Conservation (phyloP, 2,329 filamentous ascomycete species). For the Apiospora koreana region DNA sequence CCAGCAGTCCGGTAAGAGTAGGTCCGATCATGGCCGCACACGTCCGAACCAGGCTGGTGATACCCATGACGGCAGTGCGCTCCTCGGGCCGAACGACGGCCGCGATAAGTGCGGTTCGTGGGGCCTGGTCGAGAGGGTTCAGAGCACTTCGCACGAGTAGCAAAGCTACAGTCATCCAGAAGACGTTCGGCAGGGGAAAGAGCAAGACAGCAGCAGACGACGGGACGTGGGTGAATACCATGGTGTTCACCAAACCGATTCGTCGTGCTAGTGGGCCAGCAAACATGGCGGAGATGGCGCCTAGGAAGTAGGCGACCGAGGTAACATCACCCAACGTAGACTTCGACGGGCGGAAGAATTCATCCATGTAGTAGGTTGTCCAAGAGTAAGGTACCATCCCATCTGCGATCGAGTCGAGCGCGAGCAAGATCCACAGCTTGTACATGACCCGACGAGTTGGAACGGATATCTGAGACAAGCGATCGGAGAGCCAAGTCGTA, state of each 20-base stretch:
- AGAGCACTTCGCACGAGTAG: conserved; percentile 63
- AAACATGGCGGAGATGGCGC: conserved; percentile 51
- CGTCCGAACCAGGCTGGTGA: conserved; percentile 71
- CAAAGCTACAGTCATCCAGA: conserved; percentile 58
- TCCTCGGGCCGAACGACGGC: conserved; percentile 64
- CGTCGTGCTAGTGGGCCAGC: conserved; percentile 56
- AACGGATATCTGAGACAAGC: conserved; percentile 55
- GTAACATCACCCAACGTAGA: conserved; percentile 56
- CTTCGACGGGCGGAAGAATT: conserved; percentile 47
- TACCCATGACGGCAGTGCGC: conserved; percentile 71
- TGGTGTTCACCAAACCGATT: conserved; percentile 66
- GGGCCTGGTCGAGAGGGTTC: conserved; percentile 71
- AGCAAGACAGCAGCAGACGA: conserved; percentile 66
- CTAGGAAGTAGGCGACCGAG: conserved; percentile 53
- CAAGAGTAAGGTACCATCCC: conserved; percentile 65
- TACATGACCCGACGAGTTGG: conserved; percentile 48
- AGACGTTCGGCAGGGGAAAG: conserved; percentile 57
- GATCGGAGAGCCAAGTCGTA: conserved; percentile 24
- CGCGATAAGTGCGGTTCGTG: conserved; percentile 69
- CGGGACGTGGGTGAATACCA: conserved; percentile 75
- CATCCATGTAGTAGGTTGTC: conserved; percentile 60
- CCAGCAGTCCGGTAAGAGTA: conserved; percentile 63
- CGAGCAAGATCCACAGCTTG: conserved; percentile 61
- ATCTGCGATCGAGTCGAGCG: conserved; percentile 48
- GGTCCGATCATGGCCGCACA: conserved; percentile 63